These are phyloP conservation scores for Lepidium aucheri DNA, from an alignment of 345 rosid species.

Conservation along the genomic window DNA sequence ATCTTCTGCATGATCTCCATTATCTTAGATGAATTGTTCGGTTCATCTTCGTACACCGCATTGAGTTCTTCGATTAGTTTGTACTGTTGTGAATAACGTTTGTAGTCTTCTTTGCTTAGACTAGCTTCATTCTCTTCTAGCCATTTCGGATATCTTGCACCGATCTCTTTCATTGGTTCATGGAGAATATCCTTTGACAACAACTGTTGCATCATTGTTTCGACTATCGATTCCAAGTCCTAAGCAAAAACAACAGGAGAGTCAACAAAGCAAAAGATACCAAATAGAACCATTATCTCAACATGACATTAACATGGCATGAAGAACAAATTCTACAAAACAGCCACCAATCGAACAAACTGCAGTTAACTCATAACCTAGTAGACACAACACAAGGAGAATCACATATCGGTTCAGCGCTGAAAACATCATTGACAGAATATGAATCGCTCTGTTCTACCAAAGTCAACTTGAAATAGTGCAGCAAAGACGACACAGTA, in stretches of 20 bases:
- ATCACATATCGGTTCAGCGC: neutral
- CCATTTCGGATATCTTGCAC: slow-evolving; percentile 84
- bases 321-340: neutral
- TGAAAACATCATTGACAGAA: neutral
- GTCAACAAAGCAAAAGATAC: neutral
- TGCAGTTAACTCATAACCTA: neutral
- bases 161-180: slow-evolving; percentile 94
- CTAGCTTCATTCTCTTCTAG: slow-evolving; percentile 61
- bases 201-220: slow-evolving; percentile 99
- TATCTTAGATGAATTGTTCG: slow-evolving; percentile 59
- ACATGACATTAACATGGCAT: neutral
- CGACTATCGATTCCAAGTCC: slow-evolving; percentile 91
- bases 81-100: slow-evolving; percentile 56
- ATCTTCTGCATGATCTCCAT: slow-evolving; percentile 94
- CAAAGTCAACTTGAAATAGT: neutral
- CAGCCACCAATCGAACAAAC: neutral
- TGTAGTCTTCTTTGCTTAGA: slow-evolving; percentile 61
- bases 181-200: slow-evolving; percentile 83
- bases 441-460: neutral
- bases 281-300: neutral
- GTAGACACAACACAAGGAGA: neutral
- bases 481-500: neutral
- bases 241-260: slow-evolving; percentile 13
- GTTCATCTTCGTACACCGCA: slow-evolving; percentile 71
- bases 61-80: slow-evolving; percentile 67